A percentile compares a stretch with the other conserved stretches of the same genome.
Conservation (phyloP, 1,284 basidiomycete species). For the Leccinum insolens region DNA sequence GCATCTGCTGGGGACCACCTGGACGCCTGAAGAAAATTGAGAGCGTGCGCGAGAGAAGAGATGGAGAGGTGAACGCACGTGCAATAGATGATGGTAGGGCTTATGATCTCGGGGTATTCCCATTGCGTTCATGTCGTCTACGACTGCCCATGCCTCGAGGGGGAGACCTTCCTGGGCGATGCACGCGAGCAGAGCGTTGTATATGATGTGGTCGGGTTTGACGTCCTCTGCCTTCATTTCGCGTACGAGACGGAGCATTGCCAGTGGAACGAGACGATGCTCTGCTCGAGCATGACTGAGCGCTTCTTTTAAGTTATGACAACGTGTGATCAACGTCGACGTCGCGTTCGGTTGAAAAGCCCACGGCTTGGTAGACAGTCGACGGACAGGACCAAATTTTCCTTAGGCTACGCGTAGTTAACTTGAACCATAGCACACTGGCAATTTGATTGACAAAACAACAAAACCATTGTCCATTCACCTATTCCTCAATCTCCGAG, state of each 20-base stretch:
- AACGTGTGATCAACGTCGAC: slow-evolving; percentile 36
- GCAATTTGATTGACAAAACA: no score
- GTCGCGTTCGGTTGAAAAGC: slow-evolving; percentile 31
- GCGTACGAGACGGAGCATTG: slow-evolving; percentile 37
- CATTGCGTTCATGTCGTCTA: slow-evolving; percentile 69
- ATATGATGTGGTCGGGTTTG: slow-evolving; percentile 54
- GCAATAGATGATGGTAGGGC: slow-evolving; percentile 67
- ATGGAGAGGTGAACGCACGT: slow-evolving; percentile 41
- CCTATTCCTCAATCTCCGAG: no score
- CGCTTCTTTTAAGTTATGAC: slow-evolving; percentile 38
- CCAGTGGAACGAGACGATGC: slow-evolving; percentile 23
- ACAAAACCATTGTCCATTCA: no score
- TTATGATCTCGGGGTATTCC: slow-evolving; percentile 58
- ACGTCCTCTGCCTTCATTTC: slow-evolving; percentile 59
- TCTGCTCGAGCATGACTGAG: slow-evolving; percentile 37
- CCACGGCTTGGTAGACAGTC: slow-evolving; percentile 37
- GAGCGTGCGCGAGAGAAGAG: slow-evolving; percentile 4
- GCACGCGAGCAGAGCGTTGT: slow-evolving; percentile 55
- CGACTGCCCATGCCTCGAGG: slow-evolving; percentile 65
- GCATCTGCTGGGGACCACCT: slow-evolving; percentile 32
- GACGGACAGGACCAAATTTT: no score
- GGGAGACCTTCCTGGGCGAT: slow-evolving; percentile 44
- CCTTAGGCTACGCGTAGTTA: no score
- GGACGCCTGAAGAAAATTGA: slow-evolving; percentile 31
- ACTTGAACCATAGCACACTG: no score